Conservation (phyloP, 2,329 filamentous ascomycete genomes). For the Teratosphaeria pseudoeucalypti region DNA sequence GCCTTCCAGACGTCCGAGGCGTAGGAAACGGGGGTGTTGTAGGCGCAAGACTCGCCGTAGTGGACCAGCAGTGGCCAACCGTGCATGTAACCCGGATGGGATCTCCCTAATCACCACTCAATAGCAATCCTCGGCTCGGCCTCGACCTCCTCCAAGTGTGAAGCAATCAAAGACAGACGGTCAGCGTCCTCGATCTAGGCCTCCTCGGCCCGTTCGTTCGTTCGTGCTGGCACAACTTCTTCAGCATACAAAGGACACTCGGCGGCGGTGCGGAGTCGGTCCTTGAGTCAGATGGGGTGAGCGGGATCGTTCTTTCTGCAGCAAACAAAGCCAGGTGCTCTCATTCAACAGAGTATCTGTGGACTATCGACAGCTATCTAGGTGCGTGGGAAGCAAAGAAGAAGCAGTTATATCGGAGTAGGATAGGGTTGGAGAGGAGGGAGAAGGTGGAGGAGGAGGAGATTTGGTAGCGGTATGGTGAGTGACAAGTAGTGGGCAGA, state of each 20-base stretch:
- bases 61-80: slow-evolving; percentile 21
- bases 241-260: slow-evolving; percentile 5
- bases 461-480: slow-evolving; percentile 8
- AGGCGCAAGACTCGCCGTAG: slow-evolving; percentile 20
- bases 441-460: background rate
- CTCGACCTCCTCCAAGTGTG: background rate
- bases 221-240: slow-evolving; percentile 15
- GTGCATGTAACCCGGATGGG: slow-evolving; percentile 9
- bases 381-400: slow-evolving; percentile 3
- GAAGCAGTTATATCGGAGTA: slow-evolving; percentile 3
- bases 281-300: slow-evolving; percentile 1
- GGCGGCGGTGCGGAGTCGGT: slow-evolving; percentile 3
- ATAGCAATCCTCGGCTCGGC: background rate
- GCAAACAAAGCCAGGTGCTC: slow-evolving; percentile 3
- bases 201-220: slow-evolving; percentile 1
- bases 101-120: background rate
- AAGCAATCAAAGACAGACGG: background rate
- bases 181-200: slow-evolving; percentile 3
- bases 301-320: slow-evolving; percentile 9
- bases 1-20: slow-evolving; percentile 34
- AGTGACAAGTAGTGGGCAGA: slow-evolving; percentile 6
- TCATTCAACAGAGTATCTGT: slow-evolving; percentile 2
- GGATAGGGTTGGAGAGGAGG: slow-evolving; percentile 1
- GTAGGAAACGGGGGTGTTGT: slow-evolving; percentile 29
- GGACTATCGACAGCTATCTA: slow-evolving; percentile 15